Evolutionary conservation across 805 yeast genomes (phyloP).

Genomic region (Barnettozyma sucrosica): DNA sequence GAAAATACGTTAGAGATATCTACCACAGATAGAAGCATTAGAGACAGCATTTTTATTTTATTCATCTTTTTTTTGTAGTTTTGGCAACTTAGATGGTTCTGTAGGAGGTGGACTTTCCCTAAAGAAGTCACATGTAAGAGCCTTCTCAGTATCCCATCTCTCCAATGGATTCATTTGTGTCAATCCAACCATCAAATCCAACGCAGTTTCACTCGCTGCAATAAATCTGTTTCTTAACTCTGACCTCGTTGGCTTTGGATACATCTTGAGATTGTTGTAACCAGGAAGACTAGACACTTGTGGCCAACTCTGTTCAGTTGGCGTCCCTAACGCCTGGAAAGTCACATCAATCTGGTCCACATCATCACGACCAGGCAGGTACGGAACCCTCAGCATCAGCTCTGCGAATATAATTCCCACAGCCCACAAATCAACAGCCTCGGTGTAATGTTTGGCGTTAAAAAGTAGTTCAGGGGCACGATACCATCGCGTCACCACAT

Average conservation of each 20-base stretch:
- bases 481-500: conserved; percentile 97
- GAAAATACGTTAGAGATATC: conserved; percentile 51
- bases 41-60: neutral
- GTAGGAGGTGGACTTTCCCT: conserved; percentile 72
- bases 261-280: conserved; percentile 65
- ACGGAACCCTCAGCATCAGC: conserved; percentile 90
- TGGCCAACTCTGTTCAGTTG: conserved; percentile 90
- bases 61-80: conserved; percentile 18
- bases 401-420: conserved; percentile 96
- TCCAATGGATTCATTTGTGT: conserved; percentile 72
- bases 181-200: conserved; percentile 69
- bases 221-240: conserved; percentile 80
- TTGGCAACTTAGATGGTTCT: conserved; percentile 56
- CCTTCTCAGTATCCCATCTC: conserved; percentile 59
- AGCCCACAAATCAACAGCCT: conserved; percentile 93
- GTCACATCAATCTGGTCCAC: conserved; percentile 89
- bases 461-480: conserved; percentile 90
- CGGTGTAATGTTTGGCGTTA: conserved; percentile 85
- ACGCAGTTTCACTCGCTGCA: conserved; percentile 84
- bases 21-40: conserved; percentile 13
- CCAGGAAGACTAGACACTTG: conserved; percentile 75
- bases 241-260: conserved; percentile 76
- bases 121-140: conserved; percentile 64
- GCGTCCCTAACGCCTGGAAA: conserved; percentile 92
- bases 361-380: conserved; percentile 89